These are phyloP conservation scores for Fusarium sp. DNA, from an alignment of 2,329 filamentous ascomycete species.

Conservation along the genomic window DNA sequence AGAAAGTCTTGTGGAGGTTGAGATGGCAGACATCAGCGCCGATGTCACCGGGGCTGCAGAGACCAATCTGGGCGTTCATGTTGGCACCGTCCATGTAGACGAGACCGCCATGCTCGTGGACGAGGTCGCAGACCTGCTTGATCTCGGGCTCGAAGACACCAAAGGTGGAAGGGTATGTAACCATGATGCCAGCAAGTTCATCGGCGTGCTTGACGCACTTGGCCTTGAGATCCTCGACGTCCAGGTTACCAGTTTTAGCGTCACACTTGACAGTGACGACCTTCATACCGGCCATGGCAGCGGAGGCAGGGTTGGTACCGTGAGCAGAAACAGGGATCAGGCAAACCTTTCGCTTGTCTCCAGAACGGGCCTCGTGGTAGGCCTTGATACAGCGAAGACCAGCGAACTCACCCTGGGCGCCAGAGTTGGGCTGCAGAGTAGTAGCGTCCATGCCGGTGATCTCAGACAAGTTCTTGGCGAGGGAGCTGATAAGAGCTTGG, in stretches of 20 bases:
- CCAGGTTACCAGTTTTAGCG: slow-evolving; percentile 86
- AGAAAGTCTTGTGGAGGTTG: slow-evolving; percentile 99
- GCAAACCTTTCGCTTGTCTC: slow-evolving; percentile 85
- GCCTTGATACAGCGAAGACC: slow-evolving; percentile 89
- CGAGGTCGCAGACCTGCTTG: slow-evolving; percentile 85
- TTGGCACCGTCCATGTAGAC: slow-evolving; percentile 99
- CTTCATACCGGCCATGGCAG: slow-evolving; percentile 95
- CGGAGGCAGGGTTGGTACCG: slow-evolving; percentile 94
- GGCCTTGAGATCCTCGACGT: slow-evolving; percentile 86
- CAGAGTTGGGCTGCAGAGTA: slow-evolving; percentile 94
- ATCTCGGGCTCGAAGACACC: slow-evolving; percentile 94
- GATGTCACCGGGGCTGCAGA: slow-evolving; percentile 94
- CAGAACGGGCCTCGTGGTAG: slow-evolving; percentile 73
- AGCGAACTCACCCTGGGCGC: slow-evolving; percentile 94
- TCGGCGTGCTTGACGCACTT: slow-evolving; percentile 92
- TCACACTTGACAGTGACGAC: slow-evolving; percentile 95
- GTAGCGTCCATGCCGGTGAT: slow-evolving; percentile 92
- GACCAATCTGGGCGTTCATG: slow-evolving; percentile 97
- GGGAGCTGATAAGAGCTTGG: slow-evolving; percentile 74
- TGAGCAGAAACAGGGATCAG: slow-evolving; percentile 95
- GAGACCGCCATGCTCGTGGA: slow-evolving; percentile 89
- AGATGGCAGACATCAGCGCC: slow-evolving; percentile 98
- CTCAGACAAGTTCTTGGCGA: slow-evolving; percentile 80
- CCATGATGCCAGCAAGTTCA: slow-evolving; percentile 92
- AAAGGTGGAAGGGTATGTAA: slow-evolving; percentile 95